Evolutionary conservation across 1,284 basidiomycete genomes (phyloP), one percentile per base, ranked within the genome.

Genomic region (Sanguinoderma infundibulare): DNA sequence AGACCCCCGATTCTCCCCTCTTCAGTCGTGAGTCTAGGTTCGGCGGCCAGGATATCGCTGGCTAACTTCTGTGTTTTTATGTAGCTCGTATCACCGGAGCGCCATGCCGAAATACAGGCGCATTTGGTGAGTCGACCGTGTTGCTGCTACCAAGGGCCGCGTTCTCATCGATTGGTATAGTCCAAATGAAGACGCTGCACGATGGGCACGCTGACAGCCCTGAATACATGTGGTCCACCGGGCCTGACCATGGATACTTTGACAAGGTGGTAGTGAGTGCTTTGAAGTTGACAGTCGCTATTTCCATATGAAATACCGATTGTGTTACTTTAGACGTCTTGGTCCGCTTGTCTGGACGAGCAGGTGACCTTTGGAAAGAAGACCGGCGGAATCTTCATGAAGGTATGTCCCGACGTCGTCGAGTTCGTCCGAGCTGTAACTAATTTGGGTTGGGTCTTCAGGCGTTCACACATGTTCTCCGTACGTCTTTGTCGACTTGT

Each of bases 301-400:
- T 3, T 12, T 7, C n/a, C 8, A 3, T 10, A 6, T n/a, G n/a
- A n/a, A 14, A 5, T 42, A 7, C 30, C 26, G 12, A 51, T n/a
- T 20, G 4, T 15, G 8, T 6, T 5, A 2, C 2, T 20, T 12
- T 28, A 66, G 64, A 62, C 56, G 5, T 61, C 64, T 3, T 66
- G 61, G 64, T 59, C 61, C 0, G 64, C 64, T 10, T 66, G 64
- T 22, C 42, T 52, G 3, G 64, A 66, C 32, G 36, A 53, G 9
- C 56, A 63, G 42, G 15, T 35, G 0, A 61, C 64, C 12, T 56
- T 38, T 8, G 59, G 54, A 5, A 32, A 24, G 24, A 28, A 35
- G 20, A 53, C 47, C 5, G 64, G 61, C 10, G 61, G 64, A 3
- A 58, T 66, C 34, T 66, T 66, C 51, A 53, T 63, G 5, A 53